Evolutionary conservation across 805 yeast species (phyloP), one percentile per base, ranked within the genome.

Genomic region (Yarrowia deformans): DNA sequence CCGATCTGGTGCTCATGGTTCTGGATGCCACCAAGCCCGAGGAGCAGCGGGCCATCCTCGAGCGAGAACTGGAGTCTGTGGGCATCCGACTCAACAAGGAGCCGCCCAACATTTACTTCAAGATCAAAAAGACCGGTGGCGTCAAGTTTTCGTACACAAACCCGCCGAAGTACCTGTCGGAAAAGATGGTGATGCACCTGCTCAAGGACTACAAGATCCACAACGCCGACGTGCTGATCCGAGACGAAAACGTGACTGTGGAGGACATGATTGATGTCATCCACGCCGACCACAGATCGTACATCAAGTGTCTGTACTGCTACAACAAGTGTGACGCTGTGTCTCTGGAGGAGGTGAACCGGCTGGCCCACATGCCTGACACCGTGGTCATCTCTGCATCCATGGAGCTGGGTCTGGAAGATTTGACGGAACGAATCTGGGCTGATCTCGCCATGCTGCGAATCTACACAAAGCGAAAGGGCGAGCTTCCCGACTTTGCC

Each of bases 241-340:
- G 97, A 69, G 98, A 94, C 78, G 97, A 91, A 70, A 86, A 90
- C 72, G 90, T 88, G 72, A 91, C 98, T 0, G 88, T 95, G 46
- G 99, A 94, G 75, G 98, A 94, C 75, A 90, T 90, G 76, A 94
- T 94, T 72, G 98, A 94, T 78, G 88, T 90, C 12, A 88, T 94
- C 70, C 95, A 95, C 77, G 96, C 91, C 56, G 87, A 86, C 70
- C 97, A 92, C 77, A 87, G 96, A 71, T 88, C 92, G 12, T 94
- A 94, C 78, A 88, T 93, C 78, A 92, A 91, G 73, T 95, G 98
- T 79, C 83, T 94, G 35, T 94, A 95, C 75, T 97, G 91, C 32
- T 95, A 93, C 83, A 94, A 95, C 83, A 94, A 94, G 84, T 87
- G 94, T 58, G 99, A 94, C 77, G 94, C 97, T 0, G 98, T 94